A percentile compares a stretch with the other conserved stretches of the same genome.
Evolutionary conservation across 306 rosid genomes (phyloP).

Genomic region (Urtica urens): DNA sequence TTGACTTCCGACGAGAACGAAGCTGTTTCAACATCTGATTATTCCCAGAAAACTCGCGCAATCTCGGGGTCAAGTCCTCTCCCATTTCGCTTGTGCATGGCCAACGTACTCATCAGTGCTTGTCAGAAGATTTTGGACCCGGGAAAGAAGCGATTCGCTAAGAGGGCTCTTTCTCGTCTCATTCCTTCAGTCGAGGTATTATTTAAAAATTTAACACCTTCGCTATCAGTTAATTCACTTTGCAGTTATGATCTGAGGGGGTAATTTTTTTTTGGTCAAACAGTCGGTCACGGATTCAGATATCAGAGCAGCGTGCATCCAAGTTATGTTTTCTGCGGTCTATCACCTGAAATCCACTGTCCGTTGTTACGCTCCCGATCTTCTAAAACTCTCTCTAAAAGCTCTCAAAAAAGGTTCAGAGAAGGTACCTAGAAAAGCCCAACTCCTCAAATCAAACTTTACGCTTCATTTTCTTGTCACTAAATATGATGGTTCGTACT

Average conservation of each 20-base stretch:
- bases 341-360: constrained; percentile 60
- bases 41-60: constrained; percentile 7
- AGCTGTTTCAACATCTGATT: constrained; percentile 17
- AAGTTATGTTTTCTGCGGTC: constrained; percentile 76
- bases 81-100: constrained; percentile 67
- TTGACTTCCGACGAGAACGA: constrained; percentile 21
- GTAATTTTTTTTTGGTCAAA: constrained; percentile 7
- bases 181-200: constrained; percentile 52
- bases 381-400: constrained; percentile 54
- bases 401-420: constrained; percentile 49
- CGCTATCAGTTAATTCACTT: background rate
- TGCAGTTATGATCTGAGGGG: constrained; percentile 4
- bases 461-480: background rate
- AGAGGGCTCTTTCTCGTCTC: constrained; percentile 43
- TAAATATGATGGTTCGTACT: constrained; percentile 1
- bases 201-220: background rate
- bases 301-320: constrained; percentile 74
- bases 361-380: constrained; percentile 48
- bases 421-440: constrained; percentile 38
- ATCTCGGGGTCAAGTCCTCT: constrained; percentile 42
- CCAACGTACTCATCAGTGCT: constrained; percentile 81
- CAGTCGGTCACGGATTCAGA: constrained; percentile 44
- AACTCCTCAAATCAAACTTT: background rate
- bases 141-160: constrained; percentile 41
- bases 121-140: constrained; percentile 65